Evolutionary conservation across 2,329 filamentous ascomycete species (phyloP).

Genomic region (Aspergillus uvarum): DNA sequence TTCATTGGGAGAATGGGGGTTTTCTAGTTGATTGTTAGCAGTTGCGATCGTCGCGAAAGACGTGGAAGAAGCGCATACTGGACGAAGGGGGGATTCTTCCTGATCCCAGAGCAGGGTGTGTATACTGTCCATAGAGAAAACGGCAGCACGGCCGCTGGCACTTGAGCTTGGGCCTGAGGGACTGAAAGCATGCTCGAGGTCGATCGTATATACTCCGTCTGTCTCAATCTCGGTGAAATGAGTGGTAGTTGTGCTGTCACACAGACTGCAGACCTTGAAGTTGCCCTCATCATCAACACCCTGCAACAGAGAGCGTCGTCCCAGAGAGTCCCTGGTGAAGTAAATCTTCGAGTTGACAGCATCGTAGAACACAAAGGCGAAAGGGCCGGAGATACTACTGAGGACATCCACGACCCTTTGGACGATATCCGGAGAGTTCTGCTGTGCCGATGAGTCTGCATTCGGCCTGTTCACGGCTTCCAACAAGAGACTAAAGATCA

Average conservation of each 20-base stretch:
- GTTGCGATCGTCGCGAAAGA: background rate
- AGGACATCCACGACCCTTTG: constrained; percentile 48
- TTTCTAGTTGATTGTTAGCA: constrained; percentile 28
- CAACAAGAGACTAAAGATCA: constrained; percentile 63
- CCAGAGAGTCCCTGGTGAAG: constrained; percentile 84
- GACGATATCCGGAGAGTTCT: constrained; percentile 20
- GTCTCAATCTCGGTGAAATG: constrained; percentile 80
- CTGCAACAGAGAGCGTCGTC: constrained; percentile 74
- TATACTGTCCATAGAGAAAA: constrained; percentile 21
- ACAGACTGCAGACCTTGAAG: constrained; percentile 70
- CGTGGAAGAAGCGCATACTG: background rate
- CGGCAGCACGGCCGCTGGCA: constrained; percentile 1
- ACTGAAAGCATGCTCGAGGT: constrained; percentile 45
- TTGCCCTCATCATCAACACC: constrained; percentile 49
- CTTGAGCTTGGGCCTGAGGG: background rate
- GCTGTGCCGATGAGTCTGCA: constrained; percentile 1
- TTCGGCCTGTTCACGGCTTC: constrained; percentile 34
- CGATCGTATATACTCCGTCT: constrained; percentile 72
- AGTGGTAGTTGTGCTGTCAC: constrained; percentile 50
- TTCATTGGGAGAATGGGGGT: constrained; percentile 50
- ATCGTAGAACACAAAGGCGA: constrained; percentile 85
- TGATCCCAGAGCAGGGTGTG: constrained; percentile 32
- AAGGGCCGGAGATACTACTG: constrained; percentile 72
- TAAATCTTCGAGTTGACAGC: constrained; percentile 61
- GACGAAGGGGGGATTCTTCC: constrained; percentile 18